phyloP scores from a whole-genome alignment of 2,329 filamentous ascomycete species.

The Lomentospora prolificans region DNA sequence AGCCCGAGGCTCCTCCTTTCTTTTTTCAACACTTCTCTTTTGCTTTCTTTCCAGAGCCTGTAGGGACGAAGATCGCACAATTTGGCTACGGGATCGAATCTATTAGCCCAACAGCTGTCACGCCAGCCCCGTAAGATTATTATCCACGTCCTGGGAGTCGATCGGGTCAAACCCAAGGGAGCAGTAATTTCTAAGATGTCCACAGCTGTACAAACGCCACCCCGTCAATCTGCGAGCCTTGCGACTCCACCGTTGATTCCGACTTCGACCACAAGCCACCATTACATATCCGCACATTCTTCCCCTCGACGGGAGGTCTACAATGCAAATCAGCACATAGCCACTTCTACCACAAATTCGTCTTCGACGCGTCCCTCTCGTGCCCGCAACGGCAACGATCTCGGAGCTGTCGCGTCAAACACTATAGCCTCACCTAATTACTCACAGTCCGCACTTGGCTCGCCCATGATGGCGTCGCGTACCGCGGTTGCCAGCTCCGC shows the following conservation, averaged over 20 bases:
- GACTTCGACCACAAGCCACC: constrained; percentile 35
- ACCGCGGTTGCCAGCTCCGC: constrained; percentile 33
- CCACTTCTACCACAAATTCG: constrained; percentile 34
- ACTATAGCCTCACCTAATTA: background rate
- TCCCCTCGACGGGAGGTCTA: constrained; percentile 46
- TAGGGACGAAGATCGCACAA: too few relatives aligned
- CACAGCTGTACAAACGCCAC: constrained; percentile 51
- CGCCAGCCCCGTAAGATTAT: background rate
- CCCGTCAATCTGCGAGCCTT: constrained; percentile 43
- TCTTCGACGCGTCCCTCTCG: constrained; percentile 44
- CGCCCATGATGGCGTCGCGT: constrained; percentile 37
- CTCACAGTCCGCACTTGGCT: constrained; percentile 18
- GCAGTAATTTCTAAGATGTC: constrained; percentile 36
- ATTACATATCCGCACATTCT: constrained; percentile 41
- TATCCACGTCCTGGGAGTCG: background rate
- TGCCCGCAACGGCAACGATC: constrained; percentile 37
- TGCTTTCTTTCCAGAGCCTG: background rate
- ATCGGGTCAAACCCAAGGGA: background rate
- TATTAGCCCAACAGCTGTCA: background rate
- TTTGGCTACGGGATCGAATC: background rate
- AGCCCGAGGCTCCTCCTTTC: background rate
- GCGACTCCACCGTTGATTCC: constrained; percentile 37
- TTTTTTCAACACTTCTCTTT: background rate
- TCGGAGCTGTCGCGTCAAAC: constrained; percentile 20
- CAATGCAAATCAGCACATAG: constrained; percentile 40